Base-by-base conservation (phyloP, 2,329 filamentous ascomycete species). In the Claviceps lovelessii region DNA sequence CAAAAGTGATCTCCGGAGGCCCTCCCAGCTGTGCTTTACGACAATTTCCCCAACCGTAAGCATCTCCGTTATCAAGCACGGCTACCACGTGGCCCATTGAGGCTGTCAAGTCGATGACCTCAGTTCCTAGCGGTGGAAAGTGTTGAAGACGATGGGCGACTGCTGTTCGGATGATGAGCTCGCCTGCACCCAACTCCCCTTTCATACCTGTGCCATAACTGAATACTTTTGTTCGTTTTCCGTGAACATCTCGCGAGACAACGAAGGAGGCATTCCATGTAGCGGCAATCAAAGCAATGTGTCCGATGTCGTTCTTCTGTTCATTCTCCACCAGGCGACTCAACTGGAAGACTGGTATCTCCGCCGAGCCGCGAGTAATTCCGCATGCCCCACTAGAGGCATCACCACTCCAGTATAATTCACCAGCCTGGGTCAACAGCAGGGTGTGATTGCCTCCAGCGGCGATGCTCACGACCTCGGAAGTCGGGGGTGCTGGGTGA, bases 361-460 rank as follows among this genome's bases (percentile, higher is more conserved):
- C 61, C 4, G 65, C 59, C 11, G 28, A 42, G 6, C 60, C 58
- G 4, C 67, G 61, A 0, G 66, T 58, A 10, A 73, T 60, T 1
- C 80, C 80, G 58, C 80, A 83, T 2, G 80, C 78, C 13, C 80
- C 80, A 11, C 66, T 73, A 2, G 70, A 64, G 8, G 70, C 73
- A 56, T 84, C 79, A 1, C 90, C 90, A 49, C 81, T 77, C 62
- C 79, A 83, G 63, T 80, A 86, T 0, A 90, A 71, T 1, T 70
- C 61, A 0, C 84, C 84, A 31, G 73, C 65, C 4, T 72, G 64
- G n/a, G 78, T 80, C 11, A 90, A 72, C 10, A 95, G 66, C 4
- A 96, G 70, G 0, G 89, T 94, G 67, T 96, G 91, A 64, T 96
- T 96, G 1, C 90, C 90, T 4, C 91, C 91, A 8, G 88, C 75